Base-by-base conservation (phyloP, 148 eudicot genomes). In the Hydrangea macrophylla region DNA sequence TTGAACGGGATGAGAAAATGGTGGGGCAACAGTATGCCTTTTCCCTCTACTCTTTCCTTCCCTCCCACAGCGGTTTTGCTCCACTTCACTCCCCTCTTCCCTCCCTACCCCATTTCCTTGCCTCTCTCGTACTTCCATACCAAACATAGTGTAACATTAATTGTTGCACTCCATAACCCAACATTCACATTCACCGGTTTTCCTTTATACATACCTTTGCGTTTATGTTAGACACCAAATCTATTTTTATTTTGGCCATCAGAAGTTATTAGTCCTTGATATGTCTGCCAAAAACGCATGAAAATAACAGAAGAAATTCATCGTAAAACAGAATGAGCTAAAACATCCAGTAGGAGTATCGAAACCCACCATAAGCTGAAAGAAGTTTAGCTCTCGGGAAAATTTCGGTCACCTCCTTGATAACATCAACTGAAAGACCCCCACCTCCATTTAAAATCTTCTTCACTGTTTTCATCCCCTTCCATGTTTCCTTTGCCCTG, bases 391-490 rank as follows among this genome's bases (percentile, higher is more conserved):
- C 91, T 58, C 68, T 81, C 50, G 89, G 86, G 72, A 94, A 94
- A 55, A 72, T 57, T 55, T 33, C 62, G 30, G 54, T 67, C 20
- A 87, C 84, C 61, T 84, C 81, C 72, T 78, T 69, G 25, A 88
- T 53, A 32, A 90, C 88, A 75, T 82, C 77, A 60, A 20, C 30
- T 25, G 89, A 76, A 42, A 94, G 93, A 70, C 89, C 84, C 44
- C 99, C 99, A 28, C 96, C 97, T 31, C 99, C 99, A 77, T 94
- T 94, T 55, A 94, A 42, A 62, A 94, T 85, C 82, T 84, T 94
- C 74, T 70, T 76, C 61, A 94, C 78, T 40, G 64, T 75, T 39
- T 75, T 66, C 27, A 77, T 80, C 2, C 62, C 76, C 45, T 55
- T 62, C 65, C 65, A 72, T 32, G 71, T 53, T 39, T 80, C 65